A percentile compares a stretch with the other conserved stretches of the same genome.
Evolutionary conservation across 768 basidiomycete genomes (phyloP).

Genomic region (Glaciozyma martinii): DNA sequence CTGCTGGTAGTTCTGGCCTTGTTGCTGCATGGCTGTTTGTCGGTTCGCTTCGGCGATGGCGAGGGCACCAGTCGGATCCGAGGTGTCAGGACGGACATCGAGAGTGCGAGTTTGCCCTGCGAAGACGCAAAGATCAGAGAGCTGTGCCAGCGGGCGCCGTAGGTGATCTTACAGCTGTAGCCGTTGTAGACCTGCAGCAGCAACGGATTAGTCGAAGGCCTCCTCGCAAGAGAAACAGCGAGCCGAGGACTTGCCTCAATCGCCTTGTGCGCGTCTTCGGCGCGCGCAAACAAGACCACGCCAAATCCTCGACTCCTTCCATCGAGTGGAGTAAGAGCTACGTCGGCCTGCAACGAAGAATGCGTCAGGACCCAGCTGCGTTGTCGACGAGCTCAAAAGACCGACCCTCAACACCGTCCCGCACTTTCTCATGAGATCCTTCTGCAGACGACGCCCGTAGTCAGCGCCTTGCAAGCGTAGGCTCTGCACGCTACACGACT

Average conservation of each 20-base stretch:
- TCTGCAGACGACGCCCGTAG: conserved; percentile 1
- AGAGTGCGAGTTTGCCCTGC: conserved; percentile 36
- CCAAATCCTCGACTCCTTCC: conserved; percentile 78
- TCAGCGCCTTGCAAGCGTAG: neutral
- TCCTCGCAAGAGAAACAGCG: no score
- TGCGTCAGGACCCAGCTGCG: neutral
- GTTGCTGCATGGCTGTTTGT: conserved; percentile 26
- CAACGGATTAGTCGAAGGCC: conserved; percentile 15
- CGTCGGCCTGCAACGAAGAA: conserved; percentile 42
- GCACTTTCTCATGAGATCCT: conserved; percentile 90
- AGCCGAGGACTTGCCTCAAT: conserved; percentile 66
- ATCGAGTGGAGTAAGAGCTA: conserved; percentile 34
- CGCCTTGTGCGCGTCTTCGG: conserved; percentile 86
- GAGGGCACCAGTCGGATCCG: conserved; percentile 33
- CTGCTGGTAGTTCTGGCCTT: neutral
- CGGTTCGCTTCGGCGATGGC: conserved; percentile 33
- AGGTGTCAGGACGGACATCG: conserved; percentile 37
- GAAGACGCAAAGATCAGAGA: neutral
- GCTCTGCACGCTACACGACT: neutral
- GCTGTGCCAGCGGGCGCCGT: no score
- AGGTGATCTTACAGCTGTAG: conserved; percentile 60
- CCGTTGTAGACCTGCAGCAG: conserved; percentile 43
- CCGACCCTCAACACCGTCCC: conserved; percentile 64
- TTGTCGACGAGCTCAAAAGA: neutral
- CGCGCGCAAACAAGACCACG: conserved; percentile 79